These are phyloP conservation scores for Globisporangium solare DNA, from an alignment of 352 stramenopile genomes.

Conservation along the genomic window DNA sequence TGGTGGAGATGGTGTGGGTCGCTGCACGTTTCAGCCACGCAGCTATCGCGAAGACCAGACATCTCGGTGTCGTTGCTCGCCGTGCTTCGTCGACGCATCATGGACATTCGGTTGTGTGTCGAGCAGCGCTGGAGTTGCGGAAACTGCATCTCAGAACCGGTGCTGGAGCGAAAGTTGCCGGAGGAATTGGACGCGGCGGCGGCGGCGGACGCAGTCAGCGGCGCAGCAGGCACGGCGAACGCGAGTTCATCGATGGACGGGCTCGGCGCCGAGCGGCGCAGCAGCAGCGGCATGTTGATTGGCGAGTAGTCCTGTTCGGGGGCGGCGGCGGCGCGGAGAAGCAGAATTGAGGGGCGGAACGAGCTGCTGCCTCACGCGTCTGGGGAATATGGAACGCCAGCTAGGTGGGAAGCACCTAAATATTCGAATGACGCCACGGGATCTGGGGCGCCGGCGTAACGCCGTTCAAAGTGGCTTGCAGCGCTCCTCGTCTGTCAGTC, in stretches of 20 bases:
- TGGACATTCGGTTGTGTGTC: constrained; percentile 32
- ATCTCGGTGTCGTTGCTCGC: constrained; percentile 22
- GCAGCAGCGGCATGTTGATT: constrained; percentile 62
- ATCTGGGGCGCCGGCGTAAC: too few species aligned
- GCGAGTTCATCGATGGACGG: constrained; percentile 72
- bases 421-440: too few species aligned
- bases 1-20: constrained; percentile 13
- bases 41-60: constrained; percentile 7
- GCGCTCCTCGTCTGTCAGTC: too few species aligned
- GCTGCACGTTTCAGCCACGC: constrained; percentile 15
- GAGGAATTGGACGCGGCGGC: background rate
- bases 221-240: constrained; percentile 30
- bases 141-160: constrained; percentile 7
- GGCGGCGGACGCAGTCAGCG: constrained; percentile 16
- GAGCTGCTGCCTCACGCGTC: too few species aligned
- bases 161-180: constrained; percentile 11
- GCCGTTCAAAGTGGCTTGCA: too few species aligned
- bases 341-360: too few species aligned
- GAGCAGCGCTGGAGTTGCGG: constrained; percentile 28
- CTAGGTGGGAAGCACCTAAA: too few species aligned
- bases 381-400: too few species aligned
- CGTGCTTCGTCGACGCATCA: constrained; percentile 29
- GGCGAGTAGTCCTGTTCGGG: too few species aligned
- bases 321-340: too few species aligned
- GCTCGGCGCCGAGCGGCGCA: constrained; percentile 60